phyloP scores from a whole-genome alignment of 2,329 filamentous ascomycete species.

The Ophioceras dolichostomum region DNA sequence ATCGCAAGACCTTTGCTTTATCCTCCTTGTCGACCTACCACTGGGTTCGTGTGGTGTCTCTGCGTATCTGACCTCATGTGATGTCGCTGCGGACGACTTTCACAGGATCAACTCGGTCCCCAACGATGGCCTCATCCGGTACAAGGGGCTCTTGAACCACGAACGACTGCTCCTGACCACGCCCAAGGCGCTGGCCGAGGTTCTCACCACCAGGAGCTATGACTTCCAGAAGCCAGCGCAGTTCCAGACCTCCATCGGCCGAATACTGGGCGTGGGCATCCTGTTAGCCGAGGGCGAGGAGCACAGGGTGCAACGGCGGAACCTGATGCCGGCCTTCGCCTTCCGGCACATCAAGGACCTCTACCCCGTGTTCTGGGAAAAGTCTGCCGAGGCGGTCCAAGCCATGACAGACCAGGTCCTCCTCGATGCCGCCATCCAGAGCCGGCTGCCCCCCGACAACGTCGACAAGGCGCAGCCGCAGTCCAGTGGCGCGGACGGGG shows the following conservation, averaged over 20 bases:
- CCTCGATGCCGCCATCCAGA: constrained; percentile 22
- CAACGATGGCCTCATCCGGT: constrained; percentile 58
- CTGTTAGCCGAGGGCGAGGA: constrained; percentile 83
- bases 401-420: constrained; percentile 43
- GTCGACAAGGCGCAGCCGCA: constrained; percentile 11
- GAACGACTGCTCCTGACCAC: constrained; percentile 51
- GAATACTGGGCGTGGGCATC: constrained; percentile 58
- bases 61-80: no score
- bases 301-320: constrained; percentile 71
- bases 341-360: constrained; percentile 77
- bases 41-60: no score
- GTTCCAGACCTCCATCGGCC: constrained; percentile 42
- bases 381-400: constrained; percentile 54
- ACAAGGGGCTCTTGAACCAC: constrained; percentile 46
- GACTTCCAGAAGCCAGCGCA: constrained; percentile 52
- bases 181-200: constrained; percentile 55
- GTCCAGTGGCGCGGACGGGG: neutral
- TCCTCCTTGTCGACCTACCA: no score
- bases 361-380: constrained; percentile 75
- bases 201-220: constrained; percentile 57
- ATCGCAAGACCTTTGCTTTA: neutral
- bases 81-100: no score
- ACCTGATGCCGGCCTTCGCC: constrained; percentile 71
- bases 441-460: constrained; percentile 8
- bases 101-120: constrained; percentile 49